Evolutionary conservation across 495 filamentous ascomycete species (phyloP).

Genomic region (Xylaria venustula): DNA sequence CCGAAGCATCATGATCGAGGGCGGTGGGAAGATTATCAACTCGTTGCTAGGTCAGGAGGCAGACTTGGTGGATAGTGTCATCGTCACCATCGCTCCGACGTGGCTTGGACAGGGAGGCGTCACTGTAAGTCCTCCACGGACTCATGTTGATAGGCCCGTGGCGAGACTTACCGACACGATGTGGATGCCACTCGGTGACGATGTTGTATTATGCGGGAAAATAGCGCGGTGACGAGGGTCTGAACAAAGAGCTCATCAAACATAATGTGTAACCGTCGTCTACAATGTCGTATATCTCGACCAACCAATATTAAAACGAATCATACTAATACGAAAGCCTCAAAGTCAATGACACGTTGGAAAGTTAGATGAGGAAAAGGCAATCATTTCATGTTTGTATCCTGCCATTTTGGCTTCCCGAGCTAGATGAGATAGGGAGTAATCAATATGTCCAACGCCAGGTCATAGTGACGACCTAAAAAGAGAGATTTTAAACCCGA

Average conservation of each 20-base stretch:
- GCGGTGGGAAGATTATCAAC: constrained; percentile 75
- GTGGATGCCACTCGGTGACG: constrained; percentile 73
- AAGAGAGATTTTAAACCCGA: background rate
- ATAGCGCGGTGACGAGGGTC: constrained; percentile 20
- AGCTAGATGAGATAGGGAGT: background rate
- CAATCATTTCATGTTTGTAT: background rate
- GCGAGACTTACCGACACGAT: constrained; percentile 62
- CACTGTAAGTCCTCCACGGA: constrained; percentile 60
- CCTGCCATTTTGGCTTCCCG: background rate
- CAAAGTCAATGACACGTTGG: too few species aligned
- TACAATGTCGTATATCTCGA: background rate
- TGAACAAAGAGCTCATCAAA: background rate
- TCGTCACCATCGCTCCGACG: constrained; percentile 81
- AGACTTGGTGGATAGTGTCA: constrained; percentile 66
- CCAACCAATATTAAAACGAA: too few species aligned
- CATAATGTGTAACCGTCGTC: background rate
- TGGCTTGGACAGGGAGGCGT: constrained; percentile 82
- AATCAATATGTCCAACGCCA: constrained; percentile 7
- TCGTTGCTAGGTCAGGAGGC: constrained; percentile 64
- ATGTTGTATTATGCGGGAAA: constrained; percentile 75
- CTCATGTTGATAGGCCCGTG: constrained; percentile 51
- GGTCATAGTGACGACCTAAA: background rate
- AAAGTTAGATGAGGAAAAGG: too few species aligned
- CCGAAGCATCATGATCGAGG: constrained; percentile 84
- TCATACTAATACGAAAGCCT: too few species aligned